These are phyloP conservation scores for Pichia membranifaciens DNA, from an alignment of 805 yeast species.

Conservation along the genomic window DNA sequence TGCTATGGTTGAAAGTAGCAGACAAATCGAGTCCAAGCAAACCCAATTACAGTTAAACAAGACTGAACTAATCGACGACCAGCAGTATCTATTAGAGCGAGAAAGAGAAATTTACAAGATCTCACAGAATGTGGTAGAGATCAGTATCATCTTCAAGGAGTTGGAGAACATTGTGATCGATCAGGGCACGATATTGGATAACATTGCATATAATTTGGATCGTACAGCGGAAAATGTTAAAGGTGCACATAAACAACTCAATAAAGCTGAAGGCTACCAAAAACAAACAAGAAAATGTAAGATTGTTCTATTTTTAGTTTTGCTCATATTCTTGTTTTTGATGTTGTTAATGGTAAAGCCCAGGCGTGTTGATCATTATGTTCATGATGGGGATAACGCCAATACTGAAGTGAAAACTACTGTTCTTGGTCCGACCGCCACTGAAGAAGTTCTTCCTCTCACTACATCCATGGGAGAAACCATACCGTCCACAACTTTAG, in stretches of 20 bases:
- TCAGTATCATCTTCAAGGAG: constrained; percentile 88
- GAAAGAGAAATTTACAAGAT: constrained; percentile 86
- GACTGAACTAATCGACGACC: constrained; percentile 58
- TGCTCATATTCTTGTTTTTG: constrained; percentile 66
- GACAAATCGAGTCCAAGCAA: constrained; percentile 36
- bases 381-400: constrained; percentile 17
- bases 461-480: background rate
- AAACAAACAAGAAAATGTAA: constrained; percentile 88
- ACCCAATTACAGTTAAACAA: constrained; percentile 35
- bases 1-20: constrained; percentile 39
- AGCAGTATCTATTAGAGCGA: constrained; percentile 62
- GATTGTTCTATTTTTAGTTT: constrained; percentile 63
- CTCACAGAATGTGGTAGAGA: constrained; percentile 92
- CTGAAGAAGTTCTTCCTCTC: background rate
- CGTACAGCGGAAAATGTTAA: constrained; percentile 72
- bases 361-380: constrained; percentile 26
- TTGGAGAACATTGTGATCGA: constrained; percentile 88
- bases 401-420: background rate
- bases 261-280: constrained; percentile 74
- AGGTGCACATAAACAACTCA: constrained; percentile 71
- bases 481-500: background rate
- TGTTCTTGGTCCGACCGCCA: background rate
- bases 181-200: constrained; percentile 89
- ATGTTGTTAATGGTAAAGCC: constrained; percentile 70
- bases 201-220: constrained; percentile 88